phyloP scores from a whole-genome alignment of 2,329 filamentous ascomycete species.

The Diaporthe caulivora region DNA sequence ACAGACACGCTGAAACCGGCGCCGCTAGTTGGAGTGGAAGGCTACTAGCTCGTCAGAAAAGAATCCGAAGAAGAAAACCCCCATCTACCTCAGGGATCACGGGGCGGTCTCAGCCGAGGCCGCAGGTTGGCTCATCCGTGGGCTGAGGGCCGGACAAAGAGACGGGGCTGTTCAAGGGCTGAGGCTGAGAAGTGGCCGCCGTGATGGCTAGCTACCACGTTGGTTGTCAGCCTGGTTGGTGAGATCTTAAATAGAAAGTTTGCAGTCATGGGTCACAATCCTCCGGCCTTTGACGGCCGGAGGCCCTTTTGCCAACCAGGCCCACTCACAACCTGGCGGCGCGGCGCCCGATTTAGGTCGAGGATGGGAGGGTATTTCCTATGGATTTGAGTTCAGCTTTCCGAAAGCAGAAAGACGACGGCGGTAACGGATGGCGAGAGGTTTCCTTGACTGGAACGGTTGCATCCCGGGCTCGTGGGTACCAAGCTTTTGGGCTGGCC shows the following conservation, averaged over 20 bases:
- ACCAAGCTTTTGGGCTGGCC: conserved; percentile 23
- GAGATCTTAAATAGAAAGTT: conserved; percentile 27
- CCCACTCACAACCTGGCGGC: conserved; percentile 3
- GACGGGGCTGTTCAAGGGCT: conserved; percentile 10
- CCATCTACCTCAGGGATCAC: conserved; percentile 4
- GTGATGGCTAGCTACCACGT: conserved; percentile 14
- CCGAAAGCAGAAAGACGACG: conserved; percentile 4
- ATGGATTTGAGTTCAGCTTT: not conserved
- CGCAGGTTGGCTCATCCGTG: conserved; percentile 30
- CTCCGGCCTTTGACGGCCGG: not conserved
- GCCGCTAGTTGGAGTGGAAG: conserved; percentile 5
- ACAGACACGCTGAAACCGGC: conserved; percentile 32
- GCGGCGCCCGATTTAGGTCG: not conserved
- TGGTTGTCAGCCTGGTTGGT: not conserved
- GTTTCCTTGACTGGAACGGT: conserved; percentile 17
- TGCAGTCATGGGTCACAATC: not conserved
- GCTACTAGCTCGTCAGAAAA: conserved; percentile 27
- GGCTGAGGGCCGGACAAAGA: not conserved
- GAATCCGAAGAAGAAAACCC: not conserved
- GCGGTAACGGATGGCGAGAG: not conserved
- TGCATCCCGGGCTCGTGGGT: conserved; percentile 25
- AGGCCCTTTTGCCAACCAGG: not conserved
- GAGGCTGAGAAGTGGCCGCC: conserved; percentile 11
- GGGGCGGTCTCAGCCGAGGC: conserved; percentile 26
- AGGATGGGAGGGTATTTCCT: not conserved